Evolutionary conservation across 1,139 yeast species (phyloP), one percentile per base, ranked within the genome.

Genomic region (Blastobotrys aristatus): DNA sequence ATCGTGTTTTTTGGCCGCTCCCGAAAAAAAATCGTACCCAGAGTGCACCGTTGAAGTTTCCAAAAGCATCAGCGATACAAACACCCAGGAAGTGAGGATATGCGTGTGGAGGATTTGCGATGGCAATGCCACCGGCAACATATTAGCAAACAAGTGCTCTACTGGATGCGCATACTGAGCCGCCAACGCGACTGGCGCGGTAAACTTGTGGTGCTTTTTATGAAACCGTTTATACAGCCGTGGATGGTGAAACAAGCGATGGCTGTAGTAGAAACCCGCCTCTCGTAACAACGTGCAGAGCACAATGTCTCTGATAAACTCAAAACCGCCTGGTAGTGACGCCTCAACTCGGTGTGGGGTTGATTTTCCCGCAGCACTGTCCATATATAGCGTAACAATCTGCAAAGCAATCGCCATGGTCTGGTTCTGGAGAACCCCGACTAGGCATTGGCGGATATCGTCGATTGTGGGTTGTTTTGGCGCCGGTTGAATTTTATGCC

Each of bases 31-130:
- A 35, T 55, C 59, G 37, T 51, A 57, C 2, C 60, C 60, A 3
- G 55, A 49, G 42, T 57, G 60, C 8, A 56, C 59, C 10, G 53
- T 48, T 4, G 60, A 46, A 11, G 60, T 57, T 45, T 57, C 60
- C 8, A 54, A 33, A 18, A 57, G 49, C 32, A 50, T 48, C 13
- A 43, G 36, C 3, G 54, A 53, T 10, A 55, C 36, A 37, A 56
- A 56, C 14, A 50, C 21, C 55, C 56, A 54, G 22, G 47, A 47
- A 13, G 49, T 38, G 16, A 51, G 11, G 16, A 55, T 49, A 34
- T 57, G 60, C 3, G 51, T 22, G 10, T 41, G 47, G 17, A 57
- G 46, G 16, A 57, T 18, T 24, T 43, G 34, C 14, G 52, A 48
- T 2, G 60, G 59, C 3, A 56, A 27, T 2, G 46, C 45, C 3